Percentiles rank a stretch among this genome's conserved stretches.
phyloP scores from a whole-genome alignment of 805 yeast species.

The Suhomyces emberorum region DNA sequence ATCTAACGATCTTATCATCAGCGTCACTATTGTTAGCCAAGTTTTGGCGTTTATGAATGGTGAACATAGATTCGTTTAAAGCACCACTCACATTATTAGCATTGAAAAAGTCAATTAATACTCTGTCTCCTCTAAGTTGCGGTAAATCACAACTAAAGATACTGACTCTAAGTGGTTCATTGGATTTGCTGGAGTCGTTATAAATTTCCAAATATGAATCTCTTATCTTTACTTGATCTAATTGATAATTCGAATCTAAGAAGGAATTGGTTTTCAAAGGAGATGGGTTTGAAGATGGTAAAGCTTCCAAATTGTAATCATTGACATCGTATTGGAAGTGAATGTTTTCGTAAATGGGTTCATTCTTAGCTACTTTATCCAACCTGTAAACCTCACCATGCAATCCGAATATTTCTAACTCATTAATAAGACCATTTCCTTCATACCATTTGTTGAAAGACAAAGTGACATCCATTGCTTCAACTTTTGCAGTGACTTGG shows the following conservation, averaged over 20 bases:
- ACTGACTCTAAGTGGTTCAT: slow-evolving; percentile 44
- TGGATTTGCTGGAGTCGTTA: slow-evolving; percentile 17
- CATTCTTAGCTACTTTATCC: background rate
- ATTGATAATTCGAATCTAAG: slow-evolving; percentile 32
- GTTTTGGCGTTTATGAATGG: slow-evolving; percentile 71
- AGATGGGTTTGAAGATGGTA: slow-evolving; percentile 1
- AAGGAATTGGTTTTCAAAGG: slow-evolving; percentile 4
- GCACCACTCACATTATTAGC: slow-evolving; percentile 73
- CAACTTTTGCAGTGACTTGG: slow-evolving; percentile 28
- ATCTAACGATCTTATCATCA: slow-evolving; percentile 30
- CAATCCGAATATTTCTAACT: slow-evolving; percentile 48
- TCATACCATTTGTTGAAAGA: slow-evolving; percentile 55
- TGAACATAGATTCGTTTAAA: slow-evolving; percentile 69
- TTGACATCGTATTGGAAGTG: slow-evolving; percentile 32
- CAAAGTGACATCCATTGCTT: slow-evolving; percentile 43
- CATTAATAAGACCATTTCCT: slow-evolving; percentile 51
- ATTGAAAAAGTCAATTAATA: slow-evolving; percentile 63
- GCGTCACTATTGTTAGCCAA: slow-evolving; percentile 36
- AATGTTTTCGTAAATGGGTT: slow-evolving; percentile 20
- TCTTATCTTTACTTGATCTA: slow-evolving; percentile 43
- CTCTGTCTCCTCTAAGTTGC: slow-evolving; percentile 53
- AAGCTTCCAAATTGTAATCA: slow-evolving; percentile 19
- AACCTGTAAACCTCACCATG: slow-evolving; percentile 32
- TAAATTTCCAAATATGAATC: slow-evolving; percentile 48
- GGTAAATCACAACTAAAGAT: slow-evolving; percentile 67